Base-by-base conservation (phyloP, 495 filamentous ascomycete species). In the Trichoderma gamsii region DNA sequence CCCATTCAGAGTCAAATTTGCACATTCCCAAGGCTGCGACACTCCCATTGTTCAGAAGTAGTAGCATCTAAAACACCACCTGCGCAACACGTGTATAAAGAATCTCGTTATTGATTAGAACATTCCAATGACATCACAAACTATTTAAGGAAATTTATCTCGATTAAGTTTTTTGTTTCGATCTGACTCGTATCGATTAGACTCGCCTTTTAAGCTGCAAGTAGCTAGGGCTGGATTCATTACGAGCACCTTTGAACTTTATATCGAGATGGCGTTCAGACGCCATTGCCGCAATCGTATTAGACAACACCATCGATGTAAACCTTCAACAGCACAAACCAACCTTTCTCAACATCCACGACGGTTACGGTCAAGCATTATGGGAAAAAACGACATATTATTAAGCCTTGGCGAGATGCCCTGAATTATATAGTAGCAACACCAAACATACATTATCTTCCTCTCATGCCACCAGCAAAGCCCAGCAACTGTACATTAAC, bases 111-210 rank as follows among this genome's bases (percentile, higher is more conserved):
- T 27, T 11, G n/a, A 21, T 23, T 11, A 25, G 25, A 56, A 4
- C 51, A 56, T 56, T 56, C 51, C 51, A 56, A 12, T 56, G 51
- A 56, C n/a, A 56, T 56, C 51, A 56, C 51, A 56, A 7, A 49
- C n/a, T 4, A 49, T 16, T 16, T 5, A 49, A n/a, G 6, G 5
- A 49, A 15, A 16, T 15, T 49, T 49, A 3, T 49, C 12, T 49
- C n/a, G 15, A 16, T 49, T 49, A 16, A 4, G 13, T 49, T 49
- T 49, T 18, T 49, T 49, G 13, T 49, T 4, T 49, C 29, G 29
- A 29, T 49, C n/a, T 16, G 13, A 16, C 12, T 49, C 4, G 44
- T 49, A n/a, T 49, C n/a, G 44, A 49, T 49, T 49, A 49, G n/a
- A 6, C 15, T 49, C 15, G 3, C 1, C 13, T 49, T 49, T 15